A percentile compares a stretch with the other conserved stretches of the same genome.
Conservation (phyloP, 2,329 filamentous ascomycete species). For the Hymenoscyphus salicellus region DNA sequence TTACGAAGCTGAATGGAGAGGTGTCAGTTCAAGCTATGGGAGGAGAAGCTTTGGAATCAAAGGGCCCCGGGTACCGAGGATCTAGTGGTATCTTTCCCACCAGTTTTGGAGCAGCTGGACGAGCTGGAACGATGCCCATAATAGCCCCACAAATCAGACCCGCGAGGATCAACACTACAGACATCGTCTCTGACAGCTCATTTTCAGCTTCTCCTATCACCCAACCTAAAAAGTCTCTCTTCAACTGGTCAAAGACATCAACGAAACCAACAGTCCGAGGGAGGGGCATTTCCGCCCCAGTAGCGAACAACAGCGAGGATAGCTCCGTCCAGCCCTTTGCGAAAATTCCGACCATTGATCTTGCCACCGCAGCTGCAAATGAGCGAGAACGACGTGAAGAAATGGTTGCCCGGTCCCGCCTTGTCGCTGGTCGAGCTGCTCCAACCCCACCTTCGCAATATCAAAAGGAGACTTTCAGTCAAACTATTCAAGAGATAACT, state of each 20-base stretch:
- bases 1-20: conserved; percentile 27
- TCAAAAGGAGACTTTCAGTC: neutral
- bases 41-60: conserved; percentile 10
- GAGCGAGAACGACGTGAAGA: conserved; percentile 33
- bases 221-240: conserved; percentile 29
- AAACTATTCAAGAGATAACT: conserved; percentile 23
- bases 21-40: conserved; percentile 15
- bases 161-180: conserved; percentile 6
- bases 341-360: conserved; percentile 35
- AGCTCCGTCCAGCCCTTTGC: conserved; percentile 24
- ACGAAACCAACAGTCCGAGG: conserved; percentile 28
- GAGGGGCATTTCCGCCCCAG: conserved; percentile 34
- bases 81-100: conserved; percentile 32
- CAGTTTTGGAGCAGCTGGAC: conserved; percentile 16
- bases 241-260: conserved; percentile 26
- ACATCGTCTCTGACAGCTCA: neutral
- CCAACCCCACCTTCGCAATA: conserved; percentile 21
- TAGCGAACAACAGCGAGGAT: conserved; percentile 18
- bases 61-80: conserved; percentile 29
- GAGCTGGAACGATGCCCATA: conserved; percentile 17
- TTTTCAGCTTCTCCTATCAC: conserved; percentile 8
- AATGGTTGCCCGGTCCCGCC: conserved; percentile 24
- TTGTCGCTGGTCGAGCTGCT: conserved; percentile 27
- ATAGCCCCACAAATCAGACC: conserved; percentile 22
- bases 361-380: conserved; percentile 32